Conservation (phyloP, 1,139 yeast species). For the Yamadazyma friedrichii region DNA sequence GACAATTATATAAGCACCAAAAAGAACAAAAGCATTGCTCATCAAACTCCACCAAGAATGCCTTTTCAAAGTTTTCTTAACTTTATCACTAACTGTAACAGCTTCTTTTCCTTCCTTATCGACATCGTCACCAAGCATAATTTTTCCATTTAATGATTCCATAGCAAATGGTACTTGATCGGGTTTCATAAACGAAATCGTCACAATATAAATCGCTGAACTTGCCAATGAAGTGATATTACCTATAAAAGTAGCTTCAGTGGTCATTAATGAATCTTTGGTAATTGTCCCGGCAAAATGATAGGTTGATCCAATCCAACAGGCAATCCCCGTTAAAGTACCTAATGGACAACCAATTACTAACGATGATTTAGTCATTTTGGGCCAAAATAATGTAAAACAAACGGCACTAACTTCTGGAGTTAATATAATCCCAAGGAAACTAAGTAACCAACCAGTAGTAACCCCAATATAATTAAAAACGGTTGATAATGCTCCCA, state of each 20-base stretch:
- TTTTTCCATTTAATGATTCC: constrained; percentile 11
- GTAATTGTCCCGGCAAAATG: constrained; percentile 20
- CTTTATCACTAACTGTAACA: constrained; percentile 18
- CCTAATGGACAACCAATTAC: constrained; percentile 47
- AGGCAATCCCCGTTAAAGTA: constrained; percentile 40
- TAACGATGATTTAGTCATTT: constrained; percentile 42
- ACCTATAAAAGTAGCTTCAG: constrained; percentile 33
- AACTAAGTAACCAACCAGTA: constrained; percentile 30
- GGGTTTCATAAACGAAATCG: constrained; percentile 27
- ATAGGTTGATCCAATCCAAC: constrained; percentile 42
- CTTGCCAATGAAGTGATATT: constrained; percentile 22
- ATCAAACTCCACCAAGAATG: constrained; percentile 23
- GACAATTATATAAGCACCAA: constrained; percentile 27
- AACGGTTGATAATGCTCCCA: constrained; percentile 29
- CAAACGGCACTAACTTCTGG: constrained; percentile 38
- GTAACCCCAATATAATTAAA: constrained; percentile 30
- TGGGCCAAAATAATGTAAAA: constrained; percentile 45
- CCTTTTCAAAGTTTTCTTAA: constrained; percentile 19
- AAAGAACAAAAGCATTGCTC: constrained; percentile 21
- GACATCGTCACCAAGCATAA: constrained; percentile 26
- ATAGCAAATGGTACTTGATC: constrained; percentile 1
- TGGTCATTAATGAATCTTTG: constrained; percentile 24
- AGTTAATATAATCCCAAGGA: constrained; percentile 30
- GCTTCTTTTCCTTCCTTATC: constrained; percentile 27
- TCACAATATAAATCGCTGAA: constrained; percentile 4